Percentiles rank a stretch among this genome's conserved stretches.
phyloP scores from a whole-genome alignment of 208 protist genomes.

The Tetramitus jugosus region DNA sequence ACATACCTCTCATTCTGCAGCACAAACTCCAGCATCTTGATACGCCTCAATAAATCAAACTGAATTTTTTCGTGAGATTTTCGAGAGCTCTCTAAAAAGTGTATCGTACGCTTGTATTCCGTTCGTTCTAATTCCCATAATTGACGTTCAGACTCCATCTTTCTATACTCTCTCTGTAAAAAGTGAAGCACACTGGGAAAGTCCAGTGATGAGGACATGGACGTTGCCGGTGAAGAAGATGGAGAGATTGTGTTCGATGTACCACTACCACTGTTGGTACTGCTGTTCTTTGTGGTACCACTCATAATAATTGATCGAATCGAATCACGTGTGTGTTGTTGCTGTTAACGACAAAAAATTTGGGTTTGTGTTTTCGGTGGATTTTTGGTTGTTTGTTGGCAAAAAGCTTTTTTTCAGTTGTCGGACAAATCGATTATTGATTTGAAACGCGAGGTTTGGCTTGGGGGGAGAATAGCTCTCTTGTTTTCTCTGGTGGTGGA shows the following conservation, averaged over 20 bases:
- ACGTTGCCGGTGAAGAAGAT: not conserved
- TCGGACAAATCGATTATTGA: too few relatives aligned
- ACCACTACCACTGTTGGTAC: not conserved
- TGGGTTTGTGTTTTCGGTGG: too few relatives aligned
- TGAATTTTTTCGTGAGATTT: constrained; percentile 31
- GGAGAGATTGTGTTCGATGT: not conserved
- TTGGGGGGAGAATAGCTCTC: too few relatives aligned
- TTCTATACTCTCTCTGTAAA: constrained; percentile 1
- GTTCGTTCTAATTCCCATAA: constrained; percentile 11
- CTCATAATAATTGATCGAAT: too few relatives aligned
- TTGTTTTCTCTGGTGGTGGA: too few relatives aligned
- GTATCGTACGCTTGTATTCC: constrained; percentile 4
- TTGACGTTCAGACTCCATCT: not conserved
- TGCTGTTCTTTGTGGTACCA: not conserved
- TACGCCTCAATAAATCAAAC: constrained; percentile 31
- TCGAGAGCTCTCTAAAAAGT: constrained; percentile 15
- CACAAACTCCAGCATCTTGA: constrained; percentile 42
- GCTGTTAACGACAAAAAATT: too few relatives aligned
- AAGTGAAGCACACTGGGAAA: not conserved
- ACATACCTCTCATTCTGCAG: constrained; percentile 27
- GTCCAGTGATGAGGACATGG: not conserved
- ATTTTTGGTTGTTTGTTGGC: too few relatives aligned
- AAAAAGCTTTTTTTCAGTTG: too few relatives aligned
- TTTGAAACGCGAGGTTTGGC: too few relatives aligned
- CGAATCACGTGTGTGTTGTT: too few relatives aligned